Conservation (phyloP, 495 filamentous ascomycete genomes). For the Massariosphaeria phaeospora region DNA sequence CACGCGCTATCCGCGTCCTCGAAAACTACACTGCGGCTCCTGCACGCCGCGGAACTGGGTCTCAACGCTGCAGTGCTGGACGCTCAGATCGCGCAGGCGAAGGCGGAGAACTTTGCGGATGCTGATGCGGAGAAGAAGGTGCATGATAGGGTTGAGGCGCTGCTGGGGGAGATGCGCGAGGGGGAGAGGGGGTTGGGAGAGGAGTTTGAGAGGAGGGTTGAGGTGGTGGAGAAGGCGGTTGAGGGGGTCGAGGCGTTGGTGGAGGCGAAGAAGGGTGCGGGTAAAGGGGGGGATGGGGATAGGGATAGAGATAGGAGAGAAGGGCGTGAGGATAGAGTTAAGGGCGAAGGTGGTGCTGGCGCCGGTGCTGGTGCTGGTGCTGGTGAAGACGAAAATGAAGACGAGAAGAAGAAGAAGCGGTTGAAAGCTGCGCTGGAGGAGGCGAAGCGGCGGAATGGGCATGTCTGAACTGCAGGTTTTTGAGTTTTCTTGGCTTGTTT, state of each 20-base stretch:
- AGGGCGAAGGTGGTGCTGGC: no score
- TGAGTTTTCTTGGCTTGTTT: neutral
- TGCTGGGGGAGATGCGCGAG: slow-evolving; percentile 29
- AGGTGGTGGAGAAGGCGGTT: slow-evolving; percentile 28
- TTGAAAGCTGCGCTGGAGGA: slow-evolving; percentile 31
- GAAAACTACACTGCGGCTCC: slow-evolving; percentile 35
- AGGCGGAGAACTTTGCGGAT: slow-evolving; percentile 16
- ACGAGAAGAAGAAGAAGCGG: slow-evolving; percentile 21
- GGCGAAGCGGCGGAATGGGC: slow-evolving; percentile 36
- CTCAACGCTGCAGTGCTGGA: slow-evolving; percentile 29
- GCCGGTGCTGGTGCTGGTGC: no score
- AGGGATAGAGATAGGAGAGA: slow-evolving; percentile 18
- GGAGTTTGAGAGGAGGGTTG: slow-evolving; percentile 36
- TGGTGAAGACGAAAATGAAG: slow-evolving; percentile 16
- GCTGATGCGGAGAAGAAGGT: slow-evolving; percentile 22
- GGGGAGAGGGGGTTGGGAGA: slow-evolving; percentile 29
- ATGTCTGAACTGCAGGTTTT: neutral
- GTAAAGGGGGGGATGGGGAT: slow-evolving; percentile 15
- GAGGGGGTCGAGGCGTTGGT: slow-evolving; percentile 21
- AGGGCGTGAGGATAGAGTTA: slow-evolving; percentile 33
- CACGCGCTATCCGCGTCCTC: slow-evolving; percentile 23
- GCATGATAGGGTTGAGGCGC: no score
- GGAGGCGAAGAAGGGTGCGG: slow-evolving; percentile 22
- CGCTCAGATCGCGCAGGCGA: slow-evolving; percentile 33
- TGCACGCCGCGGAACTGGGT: slow-evolving; percentile 35